phyloP scores from a whole-genome alignment of 1,284 basidiomycete genomes.

The Xerocomus minutiporus region DNA sequence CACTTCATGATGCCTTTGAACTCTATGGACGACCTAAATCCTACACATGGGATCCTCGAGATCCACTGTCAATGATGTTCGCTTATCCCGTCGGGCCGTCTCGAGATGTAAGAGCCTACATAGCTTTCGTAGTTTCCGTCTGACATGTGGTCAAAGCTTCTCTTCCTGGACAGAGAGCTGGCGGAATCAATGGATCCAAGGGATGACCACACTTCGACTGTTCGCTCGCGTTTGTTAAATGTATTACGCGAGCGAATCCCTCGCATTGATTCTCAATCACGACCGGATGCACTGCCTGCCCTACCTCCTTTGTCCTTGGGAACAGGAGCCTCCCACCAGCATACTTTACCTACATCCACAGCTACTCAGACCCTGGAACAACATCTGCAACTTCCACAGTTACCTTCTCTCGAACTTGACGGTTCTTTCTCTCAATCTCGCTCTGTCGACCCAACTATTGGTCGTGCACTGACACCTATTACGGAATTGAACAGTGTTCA shows the following conservation, averaged over 20 bases:
- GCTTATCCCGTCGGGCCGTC: constrained; percentile 73
- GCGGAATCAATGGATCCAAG: constrained; percentile 78
- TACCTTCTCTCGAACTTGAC: constrained; percentile 48
- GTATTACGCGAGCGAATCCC: constrained; percentile 69
- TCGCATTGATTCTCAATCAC: constrained; percentile 28
- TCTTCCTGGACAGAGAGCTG: constrained; percentile 86
- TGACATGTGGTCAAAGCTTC: constrained; percentile 44
- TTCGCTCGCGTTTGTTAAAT: constrained; percentile 59
- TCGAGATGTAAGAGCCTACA: constrained; percentile 57
- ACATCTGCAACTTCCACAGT: constrained; percentile 32
- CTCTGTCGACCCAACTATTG: constrained; percentile 9
- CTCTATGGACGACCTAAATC: constrained; percentile 80
- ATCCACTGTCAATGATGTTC: constrained; percentile 75
- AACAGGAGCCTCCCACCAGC: constrained; percentile 22
- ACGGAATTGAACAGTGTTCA: constrained; percentile 39
- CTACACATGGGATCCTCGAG: constrained; percentile 85
- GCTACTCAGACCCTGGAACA: constrained; percentile 19
- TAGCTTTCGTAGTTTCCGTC: background rate
- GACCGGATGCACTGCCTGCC: constrained; percentile 14
- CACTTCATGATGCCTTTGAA: constrained; percentile 80
- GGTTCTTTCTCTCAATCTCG: constrained; percentile 19
- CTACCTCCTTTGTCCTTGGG: constrained; percentile 14
- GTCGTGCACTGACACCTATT: constrained; percentile 43
- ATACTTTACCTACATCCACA: constrained; percentile 10
- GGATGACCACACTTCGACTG: constrained; percentile 68